These are phyloP conservation scores for Botrytis deweyae DNA, from an alignment of 2,329 filamentous ascomycete species.

Conservation along the genomic window DNA sequence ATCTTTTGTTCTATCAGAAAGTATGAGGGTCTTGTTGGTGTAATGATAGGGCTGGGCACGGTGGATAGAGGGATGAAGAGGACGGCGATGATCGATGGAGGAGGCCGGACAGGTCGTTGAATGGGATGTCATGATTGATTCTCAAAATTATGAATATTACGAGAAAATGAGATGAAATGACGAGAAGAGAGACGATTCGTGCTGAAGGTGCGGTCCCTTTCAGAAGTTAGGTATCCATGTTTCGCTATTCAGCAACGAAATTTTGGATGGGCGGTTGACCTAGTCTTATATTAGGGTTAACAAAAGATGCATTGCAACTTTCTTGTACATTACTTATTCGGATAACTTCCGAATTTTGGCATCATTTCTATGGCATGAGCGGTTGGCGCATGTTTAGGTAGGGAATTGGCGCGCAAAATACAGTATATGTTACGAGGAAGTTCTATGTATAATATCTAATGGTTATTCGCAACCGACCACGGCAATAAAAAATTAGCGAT, in stretches of 20 bases:
- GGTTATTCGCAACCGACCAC: background rate
- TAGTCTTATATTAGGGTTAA: constrained; percentile 1
- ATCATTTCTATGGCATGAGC: constrained; percentile 17
- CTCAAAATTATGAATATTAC: background rate
- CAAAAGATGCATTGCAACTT: constrained; percentile 4
- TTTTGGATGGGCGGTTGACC: constrained; percentile 1
- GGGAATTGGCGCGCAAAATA: constrained; percentile 7
- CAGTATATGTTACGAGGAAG: constrained; percentile 9
- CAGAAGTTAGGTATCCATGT: background rate
- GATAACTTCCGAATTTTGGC: constrained; percentile 6
- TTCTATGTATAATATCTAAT: constrained; percentile 17
- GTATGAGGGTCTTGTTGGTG: constrained; percentile 30
- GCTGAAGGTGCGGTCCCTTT: constrained; percentile 1
- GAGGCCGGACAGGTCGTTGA: background rate
- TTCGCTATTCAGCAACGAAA: background rate
- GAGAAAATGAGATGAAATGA: constrained; percentile 5
- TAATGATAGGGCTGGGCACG: background rate
- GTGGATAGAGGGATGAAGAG: background rate
- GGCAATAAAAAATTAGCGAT: constrained; percentile 7
- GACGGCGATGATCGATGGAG: background rate
- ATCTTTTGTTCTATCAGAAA: constrained; percentile 88
- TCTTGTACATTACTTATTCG: constrained; percentile 15
- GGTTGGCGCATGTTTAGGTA: constrained; percentile 10
- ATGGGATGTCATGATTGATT: background rate
- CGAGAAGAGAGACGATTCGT: background rate